Evolutionary conservation across 805 yeast species (phyloP), one percentile per base, ranked within the genome.

Genomic region (Wickerhamiella alocasiicola): DNA sequence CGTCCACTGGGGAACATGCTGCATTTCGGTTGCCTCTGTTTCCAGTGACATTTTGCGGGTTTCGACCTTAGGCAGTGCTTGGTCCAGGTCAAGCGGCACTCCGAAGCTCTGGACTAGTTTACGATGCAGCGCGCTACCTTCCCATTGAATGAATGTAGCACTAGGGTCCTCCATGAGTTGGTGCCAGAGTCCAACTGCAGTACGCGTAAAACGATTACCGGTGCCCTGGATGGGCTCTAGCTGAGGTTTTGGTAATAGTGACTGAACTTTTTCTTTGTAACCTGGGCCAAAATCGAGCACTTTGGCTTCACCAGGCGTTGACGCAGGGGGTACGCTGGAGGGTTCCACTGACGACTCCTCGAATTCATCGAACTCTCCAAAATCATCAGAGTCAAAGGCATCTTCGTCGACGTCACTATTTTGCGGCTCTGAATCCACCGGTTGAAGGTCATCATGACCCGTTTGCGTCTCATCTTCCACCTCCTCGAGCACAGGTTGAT

Each of bases 41-140:
- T 48, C 49, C 17, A 46, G 40, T 11, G 39, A 44, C 40, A 56
- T 47, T n/a, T 32, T 21, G 12, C 46, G 45, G 7, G 43, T 39
- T 25, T 36, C 43, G 44, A 41, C 46, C 39, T 46, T 49, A 32
- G 67, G 66, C 44, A 59, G 47, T 45, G 70, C 45, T 51, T 77
- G 81, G 55, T 78, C 84, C 12, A 78, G 61, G 50, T 78, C 78
- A 30, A 81, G 70, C 0, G 93, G 93, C 2, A 83, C 69, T 1
- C 87, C 85, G 32, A 83, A 61, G 21, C 75, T 70, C 15, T 77
- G 63, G 24, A 80, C 63, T 24, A 83, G 57, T 48, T 72, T 74
- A 49, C 79, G 71, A 38, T 85, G 70, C 18, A 80, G 67, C 15
- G 74, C 65, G 53, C 81, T 77, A 41, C 68, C 68, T 31, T 68